Evolutionary conservation across 2,329 filamentous ascomycete genomes (phyloP), one percentile per base, ranked within the genome.

Genomic region (Drechslerella coelobrocha): DNA sequence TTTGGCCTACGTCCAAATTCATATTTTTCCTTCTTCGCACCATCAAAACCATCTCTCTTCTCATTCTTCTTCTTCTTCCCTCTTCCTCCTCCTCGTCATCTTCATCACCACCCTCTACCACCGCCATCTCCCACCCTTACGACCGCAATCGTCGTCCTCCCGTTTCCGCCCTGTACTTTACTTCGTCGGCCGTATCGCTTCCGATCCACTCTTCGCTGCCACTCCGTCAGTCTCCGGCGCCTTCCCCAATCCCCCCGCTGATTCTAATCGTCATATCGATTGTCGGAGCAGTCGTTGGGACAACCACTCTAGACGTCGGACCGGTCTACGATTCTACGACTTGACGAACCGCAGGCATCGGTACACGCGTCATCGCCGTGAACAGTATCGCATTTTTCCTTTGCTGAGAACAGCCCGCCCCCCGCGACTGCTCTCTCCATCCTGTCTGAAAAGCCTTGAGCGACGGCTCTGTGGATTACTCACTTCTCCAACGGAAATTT

Each of bases 321-420:
- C 47, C 66, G 37, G 66, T 45, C 41, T 51, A 62, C 57, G 21
- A 71, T 53, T 53, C 52, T 62, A 60, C 65, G 29, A 43, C 39
- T 71, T 63, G 59, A 63, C 59, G 66, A 71, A 71, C 66, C 66
- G 66, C 66, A 71, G 66, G 66, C 52, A 71, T 54, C 66, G 66
- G 66, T 71, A 59, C 54, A 63, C 66, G 65, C 65, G 65, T 69
- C 65, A 53, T 69, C 65, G 65, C 61, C 52, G 45, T 47, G 50
- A 17, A 47, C 54, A 52, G 41, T 53, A 47, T 61, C 51, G n/a
- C 41, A 2, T 21, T 45, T 23, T 19, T 14, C 41, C 19, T 10
- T 19, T 61, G 41, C 26, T 61, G 52, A 51, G n/a, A 69, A 43
- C 52, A 57, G 52, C 37, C 7, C 52, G 39, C 52, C 34, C 51